Conservation (phyloP, 1,139 yeast genomes). For the Groenewaldozyma sp. region DNA sequence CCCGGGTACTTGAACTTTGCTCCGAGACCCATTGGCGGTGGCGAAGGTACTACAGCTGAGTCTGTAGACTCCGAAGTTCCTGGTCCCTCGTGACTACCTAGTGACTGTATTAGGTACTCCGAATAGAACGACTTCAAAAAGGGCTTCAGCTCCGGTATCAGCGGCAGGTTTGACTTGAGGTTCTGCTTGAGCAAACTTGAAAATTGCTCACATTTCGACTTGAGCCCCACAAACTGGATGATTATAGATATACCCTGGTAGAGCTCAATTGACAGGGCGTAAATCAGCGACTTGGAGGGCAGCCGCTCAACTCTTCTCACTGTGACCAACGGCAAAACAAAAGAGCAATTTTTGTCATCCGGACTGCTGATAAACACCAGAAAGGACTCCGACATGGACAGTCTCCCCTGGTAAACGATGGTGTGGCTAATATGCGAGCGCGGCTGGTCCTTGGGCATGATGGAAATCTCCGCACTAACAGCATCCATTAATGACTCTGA, state of each 20-base stretch:
- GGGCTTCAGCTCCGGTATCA: constrained; percentile 52
- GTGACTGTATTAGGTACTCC: constrained; percentile 55
- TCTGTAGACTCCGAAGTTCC: constrained; percentile 23
- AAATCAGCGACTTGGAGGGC: constrained; percentile 67
- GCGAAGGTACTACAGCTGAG: no score
- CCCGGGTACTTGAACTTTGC: constrained; percentile 82
- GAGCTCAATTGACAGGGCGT: constrained; percentile 64
- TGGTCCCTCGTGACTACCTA: constrained; percentile 22
- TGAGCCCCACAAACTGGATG: constrained; percentile 67
- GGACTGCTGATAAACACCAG: constrained; percentile 63
- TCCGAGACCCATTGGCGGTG: constrained; percentile 82
- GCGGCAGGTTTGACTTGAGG: constrained; percentile 53
- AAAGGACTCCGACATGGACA: constrained; percentile 65
- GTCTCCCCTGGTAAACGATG: constrained; percentile 43
- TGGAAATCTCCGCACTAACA: constrained; percentile 57
- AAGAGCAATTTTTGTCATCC: constrained; percentile 59
- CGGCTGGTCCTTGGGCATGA: constrained; percentile 28
- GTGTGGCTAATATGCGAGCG: constrained; percentile 5
- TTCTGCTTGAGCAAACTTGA: constrained; percentile 57
- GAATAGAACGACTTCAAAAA: constrained; percentile 74
- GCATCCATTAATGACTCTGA: constrained; percentile 59
- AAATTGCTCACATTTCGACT: constrained; percentile 73
- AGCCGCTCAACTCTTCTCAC: constrained; percentile 79
- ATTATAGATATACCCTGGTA: constrained; percentile 57
- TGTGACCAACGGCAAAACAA: constrained; percentile 66